These are phyloP conservation scores for Suillus subalutaceus DNA, from an alignment of 768 basidiomycete genomes.

Conservation along the genomic window DNA sequence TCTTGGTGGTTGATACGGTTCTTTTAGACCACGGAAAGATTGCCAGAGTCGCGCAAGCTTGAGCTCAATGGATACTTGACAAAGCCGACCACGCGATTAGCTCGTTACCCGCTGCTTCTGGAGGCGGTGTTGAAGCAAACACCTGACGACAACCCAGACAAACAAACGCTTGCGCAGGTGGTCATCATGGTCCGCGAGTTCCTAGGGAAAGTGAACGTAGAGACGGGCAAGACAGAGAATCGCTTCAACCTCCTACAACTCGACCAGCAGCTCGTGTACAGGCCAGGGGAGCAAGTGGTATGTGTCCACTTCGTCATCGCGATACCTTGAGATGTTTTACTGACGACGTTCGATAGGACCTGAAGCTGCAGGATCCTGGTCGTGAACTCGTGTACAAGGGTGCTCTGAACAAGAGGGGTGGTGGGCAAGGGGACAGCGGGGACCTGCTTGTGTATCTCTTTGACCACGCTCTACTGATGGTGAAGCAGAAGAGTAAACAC, in stretches of 20 bases:
- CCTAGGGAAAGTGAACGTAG: slow-evolving; percentile 84
- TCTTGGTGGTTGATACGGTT: slow-evolving; percentile 2
- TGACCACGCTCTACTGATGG: slow-evolving; percentile 95
- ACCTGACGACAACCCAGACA: slow-evolving; percentile 87
- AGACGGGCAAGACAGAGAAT: slow-evolving; percentile 95
- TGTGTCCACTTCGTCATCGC: slow-evolving; percentile 28
- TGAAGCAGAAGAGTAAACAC: slow-evolving; percentile 90
- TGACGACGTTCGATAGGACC: slow-evolving; percentile 53
- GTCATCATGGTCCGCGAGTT: slow-evolving; percentile 80
- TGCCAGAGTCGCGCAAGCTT: slow-evolving; percentile 93
- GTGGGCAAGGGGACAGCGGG: slow-evolving; percentile 72
- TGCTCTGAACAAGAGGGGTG: slow-evolving; percentile 80
- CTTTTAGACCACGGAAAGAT: slow-evolving; percentile 81
- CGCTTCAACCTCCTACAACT: slow-evolving; percentile 94
- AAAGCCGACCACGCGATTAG: slow-evolving; percentile 95
- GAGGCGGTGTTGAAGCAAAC: slow-evolving; percentile 94
- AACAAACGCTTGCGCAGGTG: slow-evolving; percentile 72
- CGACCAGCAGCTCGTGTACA: slow-evolving; percentile 88
- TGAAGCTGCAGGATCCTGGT: slow-evolving; percentile 83
- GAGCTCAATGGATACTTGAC: slow-evolving; percentile 98
- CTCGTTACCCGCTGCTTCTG: slow-evolving; percentile 92
- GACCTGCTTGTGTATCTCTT: slow-evolving; percentile 95
- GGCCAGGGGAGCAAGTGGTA: slow-evolving; percentile 89
- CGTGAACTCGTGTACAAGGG: slow-evolving; percentile 94
- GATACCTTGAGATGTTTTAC: slow-evolving; percentile 5